Percentiles rank a stretch among this genome's conserved stretches.
phyloP scores from a whole-genome alignment of 768 basidiomycete species.

The Postia placenta region DNA sequence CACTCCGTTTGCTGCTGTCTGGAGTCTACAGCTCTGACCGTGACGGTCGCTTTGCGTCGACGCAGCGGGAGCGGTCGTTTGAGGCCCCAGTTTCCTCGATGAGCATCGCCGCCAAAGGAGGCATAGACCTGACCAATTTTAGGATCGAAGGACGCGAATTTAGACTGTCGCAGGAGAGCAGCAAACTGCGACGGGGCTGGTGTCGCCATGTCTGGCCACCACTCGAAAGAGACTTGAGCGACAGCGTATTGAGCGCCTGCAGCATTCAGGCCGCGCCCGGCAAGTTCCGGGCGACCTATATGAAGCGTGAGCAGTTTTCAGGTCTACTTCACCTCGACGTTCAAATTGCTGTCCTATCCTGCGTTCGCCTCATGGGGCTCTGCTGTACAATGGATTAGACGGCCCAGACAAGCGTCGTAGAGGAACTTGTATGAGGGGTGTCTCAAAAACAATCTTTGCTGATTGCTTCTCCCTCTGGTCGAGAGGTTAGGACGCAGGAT shows the following conservation, averaged over 20 bases:
- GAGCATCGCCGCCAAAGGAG: slow-evolving; percentile 58
- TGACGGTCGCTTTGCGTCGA: slow-evolving; percentile 57
- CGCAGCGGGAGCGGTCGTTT: slow-evolving; percentile 75
- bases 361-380: slow-evolving; percentile 32
- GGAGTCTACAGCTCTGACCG: slow-evolving; percentile 63
- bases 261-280: slow-evolving; percentile 13
- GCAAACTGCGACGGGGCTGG: slow-evolving; percentile 63
- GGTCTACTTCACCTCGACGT: slow-evolving; percentile 46
- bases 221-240: not conserved
- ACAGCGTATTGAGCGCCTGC: too few relatives aligned
- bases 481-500: slow-evolving; percentile 89
- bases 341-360: slow-evolving; percentile 79
- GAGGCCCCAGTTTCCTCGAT: slow-evolving; percentile 80
- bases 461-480: slow-evolving; percentile 85
- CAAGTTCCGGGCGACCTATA: slow-evolving; percentile 4
- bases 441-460: slow-evolving; percentile 93
- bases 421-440: slow-evolving; percentile 32
- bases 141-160: slow-evolving; percentile 77
- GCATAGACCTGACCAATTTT: slow-evolving; percentile 74
- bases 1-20: slow-evolving; percentile 74
- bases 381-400: slow-evolving; percentile 49
- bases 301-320: slow-evolving; percentile 11
- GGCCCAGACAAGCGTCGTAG: slow-evolving; percentile 92
- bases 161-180: slow-evolving; percentile 71
- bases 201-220: slow-evolving; percentile 10